Conservation (phyloP, 176 grass and related monocot genomes). For the Juncus inflexus region DNA sequence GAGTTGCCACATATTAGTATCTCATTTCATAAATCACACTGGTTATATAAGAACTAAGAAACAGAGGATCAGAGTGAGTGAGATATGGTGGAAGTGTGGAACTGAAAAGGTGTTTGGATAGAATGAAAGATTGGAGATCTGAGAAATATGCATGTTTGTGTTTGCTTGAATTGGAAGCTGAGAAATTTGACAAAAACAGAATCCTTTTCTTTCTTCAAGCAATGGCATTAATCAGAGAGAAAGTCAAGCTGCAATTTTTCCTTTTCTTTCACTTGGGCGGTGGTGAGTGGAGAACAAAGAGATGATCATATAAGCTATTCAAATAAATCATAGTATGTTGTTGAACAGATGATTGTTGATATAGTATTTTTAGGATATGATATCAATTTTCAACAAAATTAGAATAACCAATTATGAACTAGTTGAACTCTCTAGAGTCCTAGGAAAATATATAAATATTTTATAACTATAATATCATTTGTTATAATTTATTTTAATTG, state of each 20-base stretch:
- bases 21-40: not conserved
- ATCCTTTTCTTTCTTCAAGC: constrained; percentile 7
- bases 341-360: too few species aligned
- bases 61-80: not conserved
- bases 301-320: not conserved
- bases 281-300: not conserved
- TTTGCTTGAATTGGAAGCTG: constrained; percentile 25
- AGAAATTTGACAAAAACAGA: constrained; percentile 24
- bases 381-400: too few species aligned
- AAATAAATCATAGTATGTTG: not conserved
- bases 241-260: not conserved
- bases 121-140: constrained; percentile 16
- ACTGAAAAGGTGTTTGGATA: not conserved
- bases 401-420: too few species aligned
- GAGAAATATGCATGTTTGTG: not conserved
- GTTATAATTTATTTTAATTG: too few species aligned
- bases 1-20: not conserved
- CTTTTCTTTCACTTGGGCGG: constrained; percentile 1
- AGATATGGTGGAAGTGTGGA: not conserved
- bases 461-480: too few species aligned
- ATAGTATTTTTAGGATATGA: too few species aligned
- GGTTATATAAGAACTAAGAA: not conserved
- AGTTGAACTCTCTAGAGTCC: too few species aligned
- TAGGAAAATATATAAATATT: too few species aligned
- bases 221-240: not conserved